phyloP scores from a whole-genome alignment of 495 filamentous ascomycete species.

The Acidomyces sp. region DNA sequence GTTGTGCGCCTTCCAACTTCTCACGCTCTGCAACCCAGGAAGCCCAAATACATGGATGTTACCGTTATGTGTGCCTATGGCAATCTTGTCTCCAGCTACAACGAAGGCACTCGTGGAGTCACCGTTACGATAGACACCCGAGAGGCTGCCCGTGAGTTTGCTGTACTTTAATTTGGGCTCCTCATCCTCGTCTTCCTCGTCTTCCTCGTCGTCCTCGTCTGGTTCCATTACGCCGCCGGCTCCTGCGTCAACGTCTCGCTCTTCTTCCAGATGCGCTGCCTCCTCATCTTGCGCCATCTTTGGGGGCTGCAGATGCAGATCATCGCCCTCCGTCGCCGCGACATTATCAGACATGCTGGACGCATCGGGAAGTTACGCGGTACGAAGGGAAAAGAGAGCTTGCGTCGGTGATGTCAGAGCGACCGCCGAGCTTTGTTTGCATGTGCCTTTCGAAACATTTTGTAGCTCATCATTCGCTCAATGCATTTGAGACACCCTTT shows the following conservation, averaged over 20 bases:
- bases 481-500: too few species aligned
- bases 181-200: slow-evolving; percentile 85
- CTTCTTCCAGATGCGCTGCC: not conserved
- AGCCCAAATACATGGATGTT: slow-evolving; percentile 83
- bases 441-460: too few species aligned
- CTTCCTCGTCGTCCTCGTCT: slow-evolving; percentile 42
- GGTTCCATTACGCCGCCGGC: not conserved
- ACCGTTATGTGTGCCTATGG: slow-evolving; percentile 91
- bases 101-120: slow-evolving; percentile 85
- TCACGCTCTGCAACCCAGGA: slow-evolving; percentile 62
- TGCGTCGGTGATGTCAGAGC: slow-evolving; percentile 7
- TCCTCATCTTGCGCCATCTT: slow-evolving; percentile 4
- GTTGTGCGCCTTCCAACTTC: slow-evolving; percentile 79
- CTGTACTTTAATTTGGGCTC: slow-evolving; percentile 91
- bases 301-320: not conserved
- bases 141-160: slow-evolving; percentile 65
- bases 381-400: not conserved
- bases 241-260: not conserved
- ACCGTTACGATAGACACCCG: slow-evolving; percentile 76
- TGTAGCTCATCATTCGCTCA: too few species aligned
- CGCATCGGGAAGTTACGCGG: slow-evolving; percentile 20
- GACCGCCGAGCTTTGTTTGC: not conserved
- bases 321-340: slow-evolving; percentile 11
- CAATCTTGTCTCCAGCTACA: slow-evolving; percentile 93
- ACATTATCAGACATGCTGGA: slow-evolving; percentile 27